Conservation (phyloP, 768 basidiomycete genomes). For the Phaeotremella skinneri region DNA sequence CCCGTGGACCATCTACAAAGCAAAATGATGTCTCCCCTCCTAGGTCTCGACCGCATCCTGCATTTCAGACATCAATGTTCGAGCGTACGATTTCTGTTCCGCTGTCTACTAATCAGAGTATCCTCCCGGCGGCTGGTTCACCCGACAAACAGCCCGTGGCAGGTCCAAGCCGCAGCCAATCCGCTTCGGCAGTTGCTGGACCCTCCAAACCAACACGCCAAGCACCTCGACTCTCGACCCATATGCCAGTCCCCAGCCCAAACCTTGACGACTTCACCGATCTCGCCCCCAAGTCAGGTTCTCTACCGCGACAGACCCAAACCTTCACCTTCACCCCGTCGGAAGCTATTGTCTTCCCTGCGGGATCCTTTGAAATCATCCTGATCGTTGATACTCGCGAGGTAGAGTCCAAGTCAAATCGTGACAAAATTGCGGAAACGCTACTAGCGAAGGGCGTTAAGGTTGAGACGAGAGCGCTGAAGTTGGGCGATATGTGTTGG, state of each 20-base stretch:
- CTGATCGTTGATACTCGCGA: conserved; percentile 54
- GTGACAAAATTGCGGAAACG: conserved; percentile 43
- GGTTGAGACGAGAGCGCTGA: conserved; percentile 50
- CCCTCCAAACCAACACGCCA: conserved; percentile 16
- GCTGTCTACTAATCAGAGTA: too few relatives aligned
- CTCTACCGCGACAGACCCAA: conserved; percentile 6
- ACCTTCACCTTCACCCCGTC: conserved; percentile 25
- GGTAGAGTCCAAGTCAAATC: conserved; percentile 42
- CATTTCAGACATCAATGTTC: conserved; percentile 14
- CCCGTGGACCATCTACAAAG: too few relatives aligned
- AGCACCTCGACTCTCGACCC: conserved; percentile 36
- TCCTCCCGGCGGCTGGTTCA: conserved; percentile 16
- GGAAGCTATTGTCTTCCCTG: conserved; percentile 43
- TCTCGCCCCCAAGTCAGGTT: neutral
- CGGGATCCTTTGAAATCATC: conserved; percentile 52
- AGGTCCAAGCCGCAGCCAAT: conserved; percentile 14
- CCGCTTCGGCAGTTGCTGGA: conserved; percentile 3
- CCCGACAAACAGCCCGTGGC: neutral
- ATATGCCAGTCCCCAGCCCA: conserved; percentile 21
- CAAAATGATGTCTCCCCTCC: too few relatives aligned
- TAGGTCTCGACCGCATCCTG: too few relatives aligned
- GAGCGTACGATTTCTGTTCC: conserved; percentile 17
- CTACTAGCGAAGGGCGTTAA: conserved; percentile 45
- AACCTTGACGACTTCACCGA: conserved; percentile 1
- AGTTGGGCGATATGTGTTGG: conserved; percentile 55